Evolutionary conservation across 768 basidiomycete genomes (phyloP).

Genomic region (Ramaria rubella): DNA sequence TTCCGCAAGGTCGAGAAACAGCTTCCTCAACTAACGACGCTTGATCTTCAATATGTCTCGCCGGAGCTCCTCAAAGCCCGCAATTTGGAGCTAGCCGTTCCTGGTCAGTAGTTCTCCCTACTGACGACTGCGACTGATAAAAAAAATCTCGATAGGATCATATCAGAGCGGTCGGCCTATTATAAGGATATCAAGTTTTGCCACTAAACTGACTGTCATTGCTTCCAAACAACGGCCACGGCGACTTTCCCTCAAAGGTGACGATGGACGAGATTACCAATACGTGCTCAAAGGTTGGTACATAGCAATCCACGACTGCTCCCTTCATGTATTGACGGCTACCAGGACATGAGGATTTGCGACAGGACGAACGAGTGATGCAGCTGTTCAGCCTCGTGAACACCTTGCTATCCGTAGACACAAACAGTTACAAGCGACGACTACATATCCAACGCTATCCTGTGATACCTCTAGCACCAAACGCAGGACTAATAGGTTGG

Average conservation of each 20-base stretch:
- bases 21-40: conserved; percentile 75
- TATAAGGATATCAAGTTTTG: conserved; percentile 77
- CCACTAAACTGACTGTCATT: conserved; percentile 87
- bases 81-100: conserved; percentile 91
- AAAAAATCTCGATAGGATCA: conserved; percentile 48
- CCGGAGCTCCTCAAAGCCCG: conserved; percentile 84
- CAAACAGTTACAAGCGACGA: conserved; percentile 92
- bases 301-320: background rate
- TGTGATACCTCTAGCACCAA: conserved; percentile 91
- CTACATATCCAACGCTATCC: conserved; percentile 90
- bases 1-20: conserved; percentile 97
- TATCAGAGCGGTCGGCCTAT: conserved; percentile 85
- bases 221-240: conserved; percentile 96
- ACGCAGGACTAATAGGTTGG: conserved; percentile 93
- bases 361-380: conserved; percentile 99
- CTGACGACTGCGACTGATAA: background rate
- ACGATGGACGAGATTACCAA: conserved; percentile 90
- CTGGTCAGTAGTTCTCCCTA: conserved; percentile 40
- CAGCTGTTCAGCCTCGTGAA: conserved; percentile 97
- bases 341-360: conserved; percentile 93
- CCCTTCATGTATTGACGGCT: background rate
- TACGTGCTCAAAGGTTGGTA: conserved; percentile 79
- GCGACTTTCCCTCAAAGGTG: conserved; percentile 77
- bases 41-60: conserved; percentile 97
- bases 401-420: conserved; percentile 86